Evolutionary conservation across 2,329 filamentous ascomycete genomes (phyloP).

Genomic region (Phaeosphaeriaceae sp.): DNA sequence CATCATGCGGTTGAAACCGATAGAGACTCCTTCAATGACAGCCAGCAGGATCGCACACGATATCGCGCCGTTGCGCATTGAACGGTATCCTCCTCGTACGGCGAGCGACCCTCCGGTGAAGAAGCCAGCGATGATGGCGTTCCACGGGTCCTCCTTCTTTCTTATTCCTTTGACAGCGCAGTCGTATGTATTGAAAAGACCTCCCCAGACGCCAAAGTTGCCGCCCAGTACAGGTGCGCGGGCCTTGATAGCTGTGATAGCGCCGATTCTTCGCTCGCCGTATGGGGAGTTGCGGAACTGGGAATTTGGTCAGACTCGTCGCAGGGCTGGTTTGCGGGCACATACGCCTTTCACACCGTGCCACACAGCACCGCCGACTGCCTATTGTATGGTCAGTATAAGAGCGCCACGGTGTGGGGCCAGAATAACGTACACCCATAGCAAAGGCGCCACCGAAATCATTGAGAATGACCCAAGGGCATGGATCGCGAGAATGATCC

Average conservation of each 20-base stretch:
- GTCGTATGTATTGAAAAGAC: slow-evolving; percentile 94
- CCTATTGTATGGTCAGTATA: slow-evolving; percentile 32
- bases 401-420: slow-evolving; percentile 1
- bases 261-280: slow-evolving; percentile 91
- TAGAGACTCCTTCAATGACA: slow-evolving; percentile 96
- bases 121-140: slow-evolving; percentile 96
- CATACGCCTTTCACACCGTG: slow-evolving; percentile 94
- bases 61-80: slow-evolving; percentile 93
- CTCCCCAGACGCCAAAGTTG: slow-evolving; percentile 98
- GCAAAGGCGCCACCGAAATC: slow-evolving; percentile 97
- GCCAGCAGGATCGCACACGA: slow-evolving; percentile 93
- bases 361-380: slow-evolving; percentile 72
- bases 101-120: slow-evolving; percentile 88
- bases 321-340: not conserved
- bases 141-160: slow-evolving; percentile 98
- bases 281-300: slow-evolving; percentile 62
- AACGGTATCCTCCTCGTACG: slow-evolving; percentile 88
- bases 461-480: slow-evolving; percentile 94
- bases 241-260: slow-evolving; percentile 96
- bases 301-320: slow-evolving; percentile 13
- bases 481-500: slow-evolving; percentile 97
- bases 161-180: slow-evolving; percentile 90
- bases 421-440: slow-evolving; percentile 79
- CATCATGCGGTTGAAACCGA: slow-evolving; percentile 94
- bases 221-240: slow-evolving; percentile 94